Conservation (phyloP, 148 eudicot species). For the Talinum fruticosum region DNA sequence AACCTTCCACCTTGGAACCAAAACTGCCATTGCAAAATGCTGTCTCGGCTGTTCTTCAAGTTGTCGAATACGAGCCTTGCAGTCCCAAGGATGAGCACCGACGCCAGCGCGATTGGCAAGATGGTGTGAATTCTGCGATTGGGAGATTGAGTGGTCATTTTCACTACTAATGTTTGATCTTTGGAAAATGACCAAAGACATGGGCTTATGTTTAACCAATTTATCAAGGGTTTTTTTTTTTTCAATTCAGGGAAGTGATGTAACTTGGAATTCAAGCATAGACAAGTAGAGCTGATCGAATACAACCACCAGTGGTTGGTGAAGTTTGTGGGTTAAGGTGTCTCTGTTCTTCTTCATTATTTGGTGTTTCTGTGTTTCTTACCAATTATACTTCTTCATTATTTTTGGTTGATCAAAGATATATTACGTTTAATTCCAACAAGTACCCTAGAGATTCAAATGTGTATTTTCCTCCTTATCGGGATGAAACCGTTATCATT, state of each 20-base stretch:
- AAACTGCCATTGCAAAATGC: conserved; percentile 28
- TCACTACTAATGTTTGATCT: not conserved
- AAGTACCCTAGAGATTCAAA: too few species aligned
- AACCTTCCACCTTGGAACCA: conserved; percentile 28
- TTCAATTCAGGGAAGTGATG: conserved; percentile 5
- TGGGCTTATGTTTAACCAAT: not conserved
- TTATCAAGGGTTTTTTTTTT: conserved; percentile 4
- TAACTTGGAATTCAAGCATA: conserved; percentile 44
- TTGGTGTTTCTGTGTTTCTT: too few species aligned
- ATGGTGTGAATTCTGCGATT: conserved; percentile 47
- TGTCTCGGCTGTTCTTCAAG: conserved; percentile 38
- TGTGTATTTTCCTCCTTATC: too few species aligned
- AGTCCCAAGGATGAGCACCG: conserved; percentile 59
- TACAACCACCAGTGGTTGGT: conserved; percentile 76
- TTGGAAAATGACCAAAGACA: not conserved
- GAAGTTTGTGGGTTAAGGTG: conserved; percentile 9
- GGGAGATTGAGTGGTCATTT: conserved; percentile 45
- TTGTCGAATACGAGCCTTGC: conserved; percentile 54
- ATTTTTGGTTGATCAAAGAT: too few species aligned
- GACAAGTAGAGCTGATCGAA: conserved; percentile 10
- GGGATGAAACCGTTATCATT: too few species aligned
- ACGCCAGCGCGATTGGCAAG: conserved; percentile 55
- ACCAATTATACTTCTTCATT: too few species aligned
- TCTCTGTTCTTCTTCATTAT: not conserved
- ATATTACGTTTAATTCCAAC: too few species aligned